phyloP scores from a whole-genome alignment of 257 asterid species.

The Gentiana dahurica region DNA sequence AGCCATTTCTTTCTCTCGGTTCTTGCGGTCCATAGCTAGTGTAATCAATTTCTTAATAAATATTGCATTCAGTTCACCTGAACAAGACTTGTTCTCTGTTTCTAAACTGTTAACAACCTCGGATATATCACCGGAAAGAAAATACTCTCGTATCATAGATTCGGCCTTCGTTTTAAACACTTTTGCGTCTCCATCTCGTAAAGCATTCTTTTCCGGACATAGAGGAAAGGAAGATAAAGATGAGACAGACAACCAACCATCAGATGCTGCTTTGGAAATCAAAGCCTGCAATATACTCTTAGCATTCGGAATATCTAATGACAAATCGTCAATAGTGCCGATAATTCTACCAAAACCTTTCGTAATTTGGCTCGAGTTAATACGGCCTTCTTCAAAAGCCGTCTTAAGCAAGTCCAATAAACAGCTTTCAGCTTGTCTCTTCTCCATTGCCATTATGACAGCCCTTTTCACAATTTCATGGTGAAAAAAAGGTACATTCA shows the following conservation, averaged over 20 bases:
- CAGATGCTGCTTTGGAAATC: constrained; percentile 83
- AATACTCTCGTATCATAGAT: constrained; percentile 69
- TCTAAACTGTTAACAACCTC: constrained; percentile 73
- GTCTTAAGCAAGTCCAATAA: constrained; percentile 55
- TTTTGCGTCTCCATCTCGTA: constrained; percentile 43
- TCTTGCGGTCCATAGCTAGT: constrained; percentile 87
- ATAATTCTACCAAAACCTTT: constrained; percentile 76
- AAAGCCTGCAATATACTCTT: constrained; percentile 50
- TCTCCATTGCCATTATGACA: constrained; percentile 79
- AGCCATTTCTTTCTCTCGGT: constrained; percentile 92
- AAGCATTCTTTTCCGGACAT: constrained; percentile 30
- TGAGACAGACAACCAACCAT: constrained; percentile 86
- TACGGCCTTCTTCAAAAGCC: constrained; percentile 59
- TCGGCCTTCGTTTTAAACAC: constrained; percentile 58
- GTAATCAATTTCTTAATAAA: constrained; percentile 76
- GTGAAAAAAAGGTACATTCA: constrained; percentile 77
- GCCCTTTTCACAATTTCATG: constrained; percentile 91
- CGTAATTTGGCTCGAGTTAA: constrained; percentile 79
- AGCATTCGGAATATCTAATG: constrained; percentile 79
- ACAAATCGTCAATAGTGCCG: constrained; percentile 62
- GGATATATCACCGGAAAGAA: constrained; percentile 63
- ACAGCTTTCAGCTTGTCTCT: constrained; percentile 38
- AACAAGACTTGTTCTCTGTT: constrained; percentile 34
- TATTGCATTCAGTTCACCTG: constrained; percentile 52
- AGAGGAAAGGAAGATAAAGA: constrained; percentile 47